Conservation (phyloP, 2,329 filamentous ascomycete genomes). For the Cladophialophora exuberans region DNA sequence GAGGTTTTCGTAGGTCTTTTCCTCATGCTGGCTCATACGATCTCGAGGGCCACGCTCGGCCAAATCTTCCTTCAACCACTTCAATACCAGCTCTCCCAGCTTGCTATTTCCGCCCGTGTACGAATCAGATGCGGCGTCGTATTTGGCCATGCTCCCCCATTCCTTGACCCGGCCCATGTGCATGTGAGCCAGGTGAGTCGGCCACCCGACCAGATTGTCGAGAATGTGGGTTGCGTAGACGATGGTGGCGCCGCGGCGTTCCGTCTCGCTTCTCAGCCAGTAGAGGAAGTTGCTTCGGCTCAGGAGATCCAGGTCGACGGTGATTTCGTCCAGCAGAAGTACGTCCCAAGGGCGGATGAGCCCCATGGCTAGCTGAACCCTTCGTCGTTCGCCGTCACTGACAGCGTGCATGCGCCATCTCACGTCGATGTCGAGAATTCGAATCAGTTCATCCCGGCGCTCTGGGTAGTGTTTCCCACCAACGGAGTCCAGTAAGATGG, state of each 20-base stretch:
- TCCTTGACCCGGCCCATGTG: conserved; percentile 84
- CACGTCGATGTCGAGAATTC: conserved; percentile 88
- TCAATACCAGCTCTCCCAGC: conserved; percentile 83
- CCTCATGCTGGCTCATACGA: conserved; percentile 43
- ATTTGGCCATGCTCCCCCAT: conserved; percentile 74
- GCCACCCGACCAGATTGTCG: conserved; percentile 93
- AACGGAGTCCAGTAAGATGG: conserved; percentile 79
- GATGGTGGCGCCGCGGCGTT: conserved; percentile 79
- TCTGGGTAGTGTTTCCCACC: conserved; percentile 82
- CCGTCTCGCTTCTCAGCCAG: conserved; percentile 87
- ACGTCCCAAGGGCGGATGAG: conserved; percentile 89
- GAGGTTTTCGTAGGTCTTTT: conserved; percentile 55
- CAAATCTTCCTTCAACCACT: conserved; percentile 69
- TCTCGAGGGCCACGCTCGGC: conserved; percentile 31
- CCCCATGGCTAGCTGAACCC: conserved; percentile 96
- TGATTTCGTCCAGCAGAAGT: conserved; percentile 91
- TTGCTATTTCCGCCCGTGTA: conserved; percentile 70
- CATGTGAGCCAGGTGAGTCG: conserved; percentile 96
- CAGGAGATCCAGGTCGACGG: conserved; percentile 90
- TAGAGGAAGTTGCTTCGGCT: conserved; percentile 80
- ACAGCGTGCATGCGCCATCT: conserved; percentile 96
- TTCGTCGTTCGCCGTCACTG: conserved; percentile 84
- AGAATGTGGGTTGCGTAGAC: conserved; percentile 98
- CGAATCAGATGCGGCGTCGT: conserved; percentile 49
- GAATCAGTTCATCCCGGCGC: conserved; percentile 82